These are phyloP conservation scores for Leccinum uliginosum DNA, from an alignment of 768 basidiomycete genomes.

Conservation along the genomic window DNA sequence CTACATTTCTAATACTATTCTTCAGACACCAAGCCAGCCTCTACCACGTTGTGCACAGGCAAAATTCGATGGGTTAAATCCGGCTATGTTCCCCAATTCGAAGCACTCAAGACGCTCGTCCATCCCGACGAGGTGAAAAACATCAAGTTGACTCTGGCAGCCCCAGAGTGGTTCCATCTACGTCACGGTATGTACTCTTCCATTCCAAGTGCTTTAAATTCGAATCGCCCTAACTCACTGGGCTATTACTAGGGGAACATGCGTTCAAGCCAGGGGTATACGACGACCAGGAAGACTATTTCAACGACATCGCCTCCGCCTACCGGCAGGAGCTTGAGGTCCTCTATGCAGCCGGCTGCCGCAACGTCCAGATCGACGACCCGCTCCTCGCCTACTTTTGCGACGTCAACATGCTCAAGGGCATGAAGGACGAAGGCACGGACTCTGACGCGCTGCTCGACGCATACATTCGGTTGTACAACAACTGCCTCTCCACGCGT, in stretches of 20 bases:
- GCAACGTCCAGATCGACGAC: conserved; percentile 45
- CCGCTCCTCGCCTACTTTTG: conserved; percentile 62
- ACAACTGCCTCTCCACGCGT: conserved; percentile 33
- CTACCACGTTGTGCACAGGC: conserved; percentile 37
- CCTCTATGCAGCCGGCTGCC: conserved; percentile 41
- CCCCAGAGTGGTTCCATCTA: conserved; percentile 70
- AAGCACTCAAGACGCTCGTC: conserved; percentile 54
- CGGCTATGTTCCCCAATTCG: conserved; percentile 62
- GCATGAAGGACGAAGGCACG: conserved; percentile 55
- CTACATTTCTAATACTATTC: not conserved
- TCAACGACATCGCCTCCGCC: conserved; percentile 44
- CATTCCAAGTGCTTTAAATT: not conserved
- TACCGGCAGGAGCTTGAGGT: conserved; percentile 43
- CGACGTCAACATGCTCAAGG: conserved; percentile 47
- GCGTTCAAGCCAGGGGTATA: conserved; percentile 21
- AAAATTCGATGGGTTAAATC: conserved; percentile 60
- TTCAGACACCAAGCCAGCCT: conserved; percentile 20
- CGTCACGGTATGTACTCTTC: conserved; percentile 45
- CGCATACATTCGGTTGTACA: conserved; percentile 46
- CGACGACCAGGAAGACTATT: conserved; percentile 37
- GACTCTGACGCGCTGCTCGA: conserved; percentile 64
- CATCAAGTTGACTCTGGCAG: conserved; percentile 69
- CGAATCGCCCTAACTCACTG: not conserved
- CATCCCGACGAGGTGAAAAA: conserved; percentile 57
- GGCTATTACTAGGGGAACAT: conserved; percentile 17